Conservation (phyloP, 495 filamentous ascomycete genomes). For the Hyaloscypha variabilis region DNA sequence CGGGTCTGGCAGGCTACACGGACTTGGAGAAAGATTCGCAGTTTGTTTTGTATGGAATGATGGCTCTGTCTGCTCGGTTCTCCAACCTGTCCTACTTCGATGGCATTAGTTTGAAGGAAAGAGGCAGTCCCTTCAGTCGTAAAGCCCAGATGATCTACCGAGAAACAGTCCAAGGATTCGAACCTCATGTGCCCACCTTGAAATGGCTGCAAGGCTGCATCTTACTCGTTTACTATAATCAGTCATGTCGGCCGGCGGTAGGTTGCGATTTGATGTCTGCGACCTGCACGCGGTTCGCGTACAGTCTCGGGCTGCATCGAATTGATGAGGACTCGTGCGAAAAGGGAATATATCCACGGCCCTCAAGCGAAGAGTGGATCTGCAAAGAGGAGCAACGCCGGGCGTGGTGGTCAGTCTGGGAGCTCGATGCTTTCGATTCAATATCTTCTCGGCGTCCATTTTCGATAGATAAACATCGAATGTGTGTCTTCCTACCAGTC, state of each 20-base stretch:
- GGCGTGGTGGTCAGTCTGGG: conserved; percentile 15
- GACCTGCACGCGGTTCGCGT: not conserved
- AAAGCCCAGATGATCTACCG: not conserved
- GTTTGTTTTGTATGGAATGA: not conserved
- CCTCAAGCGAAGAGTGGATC: conserved; percentile 5
- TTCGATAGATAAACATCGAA: not conserved
- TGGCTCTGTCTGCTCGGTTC: conserved; percentile 1
- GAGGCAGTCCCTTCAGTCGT: not conserved
- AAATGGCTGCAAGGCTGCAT: conserved; percentile 4
- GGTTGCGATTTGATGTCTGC: not conserved
- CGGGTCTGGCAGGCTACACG: not conserved
- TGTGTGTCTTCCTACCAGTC: conserved; percentile 7
- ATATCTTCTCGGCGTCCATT: conserved; percentile 6
- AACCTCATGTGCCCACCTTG: not conserved
- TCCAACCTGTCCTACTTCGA: not conserved
- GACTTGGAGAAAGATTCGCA: not conserved
- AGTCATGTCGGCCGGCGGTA: not conserved
- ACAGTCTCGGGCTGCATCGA: not conserved
- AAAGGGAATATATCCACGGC: not conserved
- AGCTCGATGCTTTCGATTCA: conserved; percentile 13
- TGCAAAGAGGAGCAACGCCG: conserved; percentile 1
- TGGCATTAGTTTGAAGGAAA: not conserved
- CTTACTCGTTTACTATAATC: conserved; percentile 2
- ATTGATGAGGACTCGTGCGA: not conserved
- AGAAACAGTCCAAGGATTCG: not conserved